Conservation (phyloP, 331 rosid species). For the Cucumis variabilis region DNA sequence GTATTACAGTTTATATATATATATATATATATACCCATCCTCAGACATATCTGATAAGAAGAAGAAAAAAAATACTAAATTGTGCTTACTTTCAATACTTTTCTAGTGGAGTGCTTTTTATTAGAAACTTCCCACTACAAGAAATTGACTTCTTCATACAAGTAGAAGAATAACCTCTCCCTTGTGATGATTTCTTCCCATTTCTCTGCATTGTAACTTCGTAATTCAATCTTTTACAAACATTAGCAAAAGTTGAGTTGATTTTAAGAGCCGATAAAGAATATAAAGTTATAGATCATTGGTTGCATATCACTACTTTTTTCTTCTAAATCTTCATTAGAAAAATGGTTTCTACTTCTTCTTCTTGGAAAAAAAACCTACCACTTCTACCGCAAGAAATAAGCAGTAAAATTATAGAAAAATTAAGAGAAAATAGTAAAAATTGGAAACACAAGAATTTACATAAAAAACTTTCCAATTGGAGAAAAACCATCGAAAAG, state of each 20-base stretch:
- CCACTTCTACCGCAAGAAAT: too few species aligned
- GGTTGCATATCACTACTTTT: conserved; percentile 13
- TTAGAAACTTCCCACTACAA: conserved; percentile 38
- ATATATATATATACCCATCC: too few species aligned
- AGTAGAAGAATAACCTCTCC: conserved; percentile 16
- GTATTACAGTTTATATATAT: too few species aligned
- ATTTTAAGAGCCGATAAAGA: conserved; percentile 51
- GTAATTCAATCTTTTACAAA: background rate
- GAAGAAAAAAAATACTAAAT: too few species aligned
- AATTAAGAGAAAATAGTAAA: too few species aligned
- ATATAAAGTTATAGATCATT: conserved; percentile 61
- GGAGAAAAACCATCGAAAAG: too few species aligned
- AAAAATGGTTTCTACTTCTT: background rate
- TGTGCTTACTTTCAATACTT: too few species aligned
- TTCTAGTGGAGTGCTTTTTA: conserved; percentile 30
- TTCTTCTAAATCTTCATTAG: conserved; percentile 29
- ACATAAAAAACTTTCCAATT: too few species aligned
- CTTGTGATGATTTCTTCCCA: conserved; percentile 5
- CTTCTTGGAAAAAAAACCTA: too few species aligned
- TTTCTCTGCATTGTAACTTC: background rate
- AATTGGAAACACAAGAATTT: too few species aligned
- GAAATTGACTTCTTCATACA: conserved; percentile 51
- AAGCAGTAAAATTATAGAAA: too few species aligned
- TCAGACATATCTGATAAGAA: too few species aligned
- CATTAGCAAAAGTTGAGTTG: conserved; percentile 36